Evolutionary conservation across 2,329 filamentous ascomycete species (phyloP), one percentile per base, ranked within the genome.

Genomic region (Cercospora sojina): DNA sequence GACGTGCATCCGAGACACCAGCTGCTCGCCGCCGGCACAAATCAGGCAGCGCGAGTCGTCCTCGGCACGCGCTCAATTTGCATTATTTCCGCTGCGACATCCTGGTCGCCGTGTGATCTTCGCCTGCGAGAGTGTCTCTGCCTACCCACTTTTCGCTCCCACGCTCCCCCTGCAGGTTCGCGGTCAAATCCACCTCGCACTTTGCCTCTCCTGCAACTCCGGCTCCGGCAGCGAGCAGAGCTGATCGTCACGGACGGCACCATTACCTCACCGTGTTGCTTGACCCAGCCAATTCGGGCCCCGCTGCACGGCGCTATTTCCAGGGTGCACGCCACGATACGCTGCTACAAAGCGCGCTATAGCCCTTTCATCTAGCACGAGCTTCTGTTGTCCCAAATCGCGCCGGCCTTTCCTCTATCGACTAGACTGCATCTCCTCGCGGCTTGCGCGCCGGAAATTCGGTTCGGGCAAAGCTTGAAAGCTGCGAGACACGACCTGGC

Each of bases 251-350:
- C 65, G 67, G 55, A 70, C 72, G 71, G 68, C 68, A 68, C 66
- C 69, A 74, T 76, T 76, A 75, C 74, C 74, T 75, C 73, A 76
- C 69, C 66, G 64, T 62, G 63, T 58, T 74, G 73, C 74, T 75
- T 75, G 70, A 69, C 65, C 72, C 70, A 72, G 69, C 72, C 71
- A 66, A 70, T 71, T 71, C 71, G 66, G 67, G 72, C 70, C 71
- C 67, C 69, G 75, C 76, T 72, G 72, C 58, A 61, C 71, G 69
- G 74, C 76, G 73, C 74, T 75, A 75, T 73, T 77, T 74, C 73
- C 76, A 75, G 74, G 77, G 76, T 74, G 74, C 70, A 70, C 75
- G 76, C 74, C 72, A 73, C 78, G 66, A 70, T 72, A 73, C 72
- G 68, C 67, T 68, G 62, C 67, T 69, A 68, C 70, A 72, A 72